Base-by-base conservation (phyloP, 352 stramenopile genomes). In the Phytophthora uliginosa region DNA sequence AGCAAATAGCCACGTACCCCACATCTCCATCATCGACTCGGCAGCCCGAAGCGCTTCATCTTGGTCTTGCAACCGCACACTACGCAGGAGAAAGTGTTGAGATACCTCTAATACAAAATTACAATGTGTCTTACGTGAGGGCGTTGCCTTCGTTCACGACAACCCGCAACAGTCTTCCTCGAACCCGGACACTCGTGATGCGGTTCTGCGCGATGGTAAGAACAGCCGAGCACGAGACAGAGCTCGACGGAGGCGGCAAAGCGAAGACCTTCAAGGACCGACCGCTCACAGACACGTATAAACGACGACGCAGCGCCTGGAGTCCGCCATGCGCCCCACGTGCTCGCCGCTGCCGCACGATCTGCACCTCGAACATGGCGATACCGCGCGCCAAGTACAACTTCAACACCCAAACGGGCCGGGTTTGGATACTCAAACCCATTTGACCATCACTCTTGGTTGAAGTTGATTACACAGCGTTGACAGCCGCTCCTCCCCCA, bases 11-110 rank as follows among this genome's bases (percentile, higher is more conserved):
- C 26, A 40, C 72, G 34, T 54, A 86, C 81, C 79, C 81, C 81
- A 89, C 4, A 38, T 74, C 13, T 85, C 56, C 79, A 89, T 84
- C 72, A 89, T 86, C 1, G 18, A 22, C 20, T 77, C 66, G 18
- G 79, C 81, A 47, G 67, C 78, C 36, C 65, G 66, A 8, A 86
- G 57, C 12, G 72, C 66, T 31, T 79, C 66, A 2, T 75, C 56
- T 17, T 65, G 24, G 13, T 76, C 53, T 20, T 34, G 63, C 20
- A 81, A n/a, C 22, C 79, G 71, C 24, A 89, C 52, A 13, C 81
- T 89, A 52, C 31, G 61, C 53, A 4, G n/a, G 17, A 50, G 20
- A 52, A 20, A 64, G 4, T 34, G 22, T n/a, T n/a, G 36, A 50
- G 9, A 9, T 42, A n/a, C 18, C 18, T 22, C 12, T 7, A 7